Conservation (phyloP, 2,329 filamentous ascomycete genomes). For the Aspergillus melleus region DNA sequence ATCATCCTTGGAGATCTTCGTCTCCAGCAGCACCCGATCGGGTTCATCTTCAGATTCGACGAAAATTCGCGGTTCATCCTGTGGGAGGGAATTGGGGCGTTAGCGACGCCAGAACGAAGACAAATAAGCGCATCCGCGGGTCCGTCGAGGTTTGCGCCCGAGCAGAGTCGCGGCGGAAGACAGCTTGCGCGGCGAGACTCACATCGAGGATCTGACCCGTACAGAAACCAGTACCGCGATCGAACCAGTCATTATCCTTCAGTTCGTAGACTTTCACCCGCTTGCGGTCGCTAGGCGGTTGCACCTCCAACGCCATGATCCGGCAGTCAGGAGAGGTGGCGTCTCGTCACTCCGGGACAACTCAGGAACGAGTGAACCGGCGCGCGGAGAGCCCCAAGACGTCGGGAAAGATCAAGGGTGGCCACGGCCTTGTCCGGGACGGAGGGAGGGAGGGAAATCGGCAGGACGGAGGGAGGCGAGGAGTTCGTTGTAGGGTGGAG, state of each 20-base stretch:
- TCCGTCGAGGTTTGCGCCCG: constrained; percentile 20
- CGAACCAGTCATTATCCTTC: constrained; percentile 98
- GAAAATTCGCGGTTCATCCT: constrained; percentile 82
- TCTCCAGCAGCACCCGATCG: constrained; percentile 79
- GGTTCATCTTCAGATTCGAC: constrained; percentile 94
- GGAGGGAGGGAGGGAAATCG: constrained; percentile 6
- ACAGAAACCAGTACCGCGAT: constrained; percentile 94
- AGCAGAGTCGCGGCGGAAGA: constrained; percentile 12
- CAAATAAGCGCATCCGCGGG: constrained; percentile 13
- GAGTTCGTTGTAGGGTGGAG: constrained; percentile 3
- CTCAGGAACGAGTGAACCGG: constrained; percentile 37
- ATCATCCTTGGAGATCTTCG: constrained; percentile 88
- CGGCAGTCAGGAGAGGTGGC: constrained; percentile 32
- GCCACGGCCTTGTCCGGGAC: constrained; percentile 8
- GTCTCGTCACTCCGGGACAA: constrained; percentile 41
- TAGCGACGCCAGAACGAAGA: constrained; percentile 11
- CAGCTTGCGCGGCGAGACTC: constrained; percentile 41
- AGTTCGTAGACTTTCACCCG: constrained; percentile 99
- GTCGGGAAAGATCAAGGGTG: constrained; percentile 13
- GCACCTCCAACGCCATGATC: constrained; percentile 50
- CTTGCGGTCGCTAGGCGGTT: constrained; percentile 52
- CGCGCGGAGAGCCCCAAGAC: constrained; percentile 30
- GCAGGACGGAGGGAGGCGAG: too few relatives aligned
- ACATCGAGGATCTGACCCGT: constrained; percentile 73
- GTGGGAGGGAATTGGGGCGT: constrained; percentile 18